These are phyloP conservation scores for Rhizophora apiculata DNA, from an alignment of 345 rosid species.

Conservation along the genomic window DNA sequence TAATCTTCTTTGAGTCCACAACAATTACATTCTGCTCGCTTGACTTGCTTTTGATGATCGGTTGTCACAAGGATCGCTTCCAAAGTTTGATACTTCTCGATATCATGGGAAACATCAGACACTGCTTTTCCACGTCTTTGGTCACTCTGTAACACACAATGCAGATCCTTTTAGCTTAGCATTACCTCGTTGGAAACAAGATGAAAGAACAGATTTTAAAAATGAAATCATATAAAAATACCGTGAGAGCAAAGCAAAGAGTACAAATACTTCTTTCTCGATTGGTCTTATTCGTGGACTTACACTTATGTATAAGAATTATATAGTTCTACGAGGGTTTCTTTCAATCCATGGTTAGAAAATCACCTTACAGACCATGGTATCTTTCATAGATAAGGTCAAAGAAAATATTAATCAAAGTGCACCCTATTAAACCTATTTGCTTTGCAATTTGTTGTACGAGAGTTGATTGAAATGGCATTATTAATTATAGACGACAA, in stretches of 20 bases:
- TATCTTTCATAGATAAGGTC: constrained; percentile 3
- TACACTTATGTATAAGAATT: background rate
- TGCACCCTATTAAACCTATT: background rate
- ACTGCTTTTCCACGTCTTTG: constrained; percentile 31
- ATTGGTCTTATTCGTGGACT: no score
- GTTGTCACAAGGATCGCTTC: background rate
- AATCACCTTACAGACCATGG: constrained; percentile 8
- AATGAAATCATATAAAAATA: no score
- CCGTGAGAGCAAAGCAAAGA: no score
- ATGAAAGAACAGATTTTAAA: background rate
- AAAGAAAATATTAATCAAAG: constrained; percentile 4
- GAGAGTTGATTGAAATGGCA: background rate
- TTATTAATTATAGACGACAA: background rate
- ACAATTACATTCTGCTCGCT: constrained; percentile 43
- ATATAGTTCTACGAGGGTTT: no score
- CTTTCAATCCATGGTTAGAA: background rate
- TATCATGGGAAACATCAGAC: constrained; percentile 32
- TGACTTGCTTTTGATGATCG: constrained; percentile 16
- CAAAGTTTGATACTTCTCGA: constrained; percentile 13
- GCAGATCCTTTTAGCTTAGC: background rate
- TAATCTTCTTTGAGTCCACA: constrained; percentile 52
- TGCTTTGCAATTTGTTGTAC: background rate
- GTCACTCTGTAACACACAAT: constrained; percentile 15
- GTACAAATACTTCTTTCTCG: background rate
- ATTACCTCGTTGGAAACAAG: background rate